phyloP scores from a whole-genome alignment of 768 basidiomycete species.

The Hypholoma sublateritium region DNA sequence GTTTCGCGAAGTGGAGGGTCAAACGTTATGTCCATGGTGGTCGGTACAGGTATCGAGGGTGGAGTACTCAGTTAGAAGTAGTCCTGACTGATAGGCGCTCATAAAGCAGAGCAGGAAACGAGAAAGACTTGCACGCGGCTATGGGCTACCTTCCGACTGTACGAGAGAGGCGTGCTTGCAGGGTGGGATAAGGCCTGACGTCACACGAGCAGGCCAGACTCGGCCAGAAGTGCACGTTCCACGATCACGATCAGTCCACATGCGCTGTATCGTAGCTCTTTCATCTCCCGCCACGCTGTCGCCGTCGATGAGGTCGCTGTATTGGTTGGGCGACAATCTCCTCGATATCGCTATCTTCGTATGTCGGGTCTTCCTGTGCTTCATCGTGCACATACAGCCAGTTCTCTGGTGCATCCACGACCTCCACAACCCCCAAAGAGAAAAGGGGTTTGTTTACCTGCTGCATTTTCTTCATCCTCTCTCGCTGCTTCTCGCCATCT shows the following conservation, averaged over 20 bases:
- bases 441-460: not conserved
- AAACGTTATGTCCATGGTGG: conserved; percentile 37
- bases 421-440: conserved; percentile 7
- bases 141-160: not conserved
- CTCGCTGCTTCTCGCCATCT: conserved; percentile 26
- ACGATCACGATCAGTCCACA: not conserved
- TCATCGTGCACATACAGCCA: conserved; percentile 19
- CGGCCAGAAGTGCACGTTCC: not conserved
- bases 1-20: conserved; percentile 36
- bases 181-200: not conserved
- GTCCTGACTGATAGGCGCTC: not conserved
- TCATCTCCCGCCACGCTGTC: conserved; percentile 8
- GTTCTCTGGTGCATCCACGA: conserved; percentile 10
- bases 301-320: conserved; percentile 15
- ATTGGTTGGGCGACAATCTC: conserved; percentile 21
- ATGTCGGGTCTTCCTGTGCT: conserved; percentile 19
- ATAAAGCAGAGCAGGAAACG: not conserved
- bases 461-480: conserved; percentile 10
- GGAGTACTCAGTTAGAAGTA: too few species aligned
- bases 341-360: conserved; percentile 26
- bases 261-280: not conserved
- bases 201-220: not conserved
- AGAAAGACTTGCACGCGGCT: not conserved
- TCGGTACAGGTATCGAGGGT: not conserved
- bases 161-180: not conserved